Percentiles rank a stretch among this genome's conserved stretches.
Conservation (phyloP, 208 protist genomes). For the Crithidia expoeki region DNA sequence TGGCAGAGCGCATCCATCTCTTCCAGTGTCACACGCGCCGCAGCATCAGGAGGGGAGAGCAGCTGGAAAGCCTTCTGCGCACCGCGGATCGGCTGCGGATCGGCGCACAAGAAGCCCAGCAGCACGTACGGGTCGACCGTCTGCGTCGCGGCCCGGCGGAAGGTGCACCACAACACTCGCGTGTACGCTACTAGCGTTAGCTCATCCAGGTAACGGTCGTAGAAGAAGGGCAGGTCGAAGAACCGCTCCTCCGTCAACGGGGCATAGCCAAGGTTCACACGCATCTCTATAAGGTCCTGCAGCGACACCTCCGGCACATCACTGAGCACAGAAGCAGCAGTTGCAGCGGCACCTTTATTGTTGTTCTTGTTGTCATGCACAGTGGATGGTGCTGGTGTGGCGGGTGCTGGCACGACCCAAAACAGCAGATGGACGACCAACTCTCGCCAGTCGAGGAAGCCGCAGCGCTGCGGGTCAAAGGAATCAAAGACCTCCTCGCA, state of each 20-base stretch:
- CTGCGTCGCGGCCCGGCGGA: slow-evolving; percentile 38
- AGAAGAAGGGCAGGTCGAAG: slow-evolving; percentile 67
- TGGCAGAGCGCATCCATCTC: slow-evolving; percentile 47
- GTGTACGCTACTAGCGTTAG: slow-evolving; percentile 65
- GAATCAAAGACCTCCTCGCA: slow-evolving; percentile 57
- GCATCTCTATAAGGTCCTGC: slow-evolving; percentile 54
- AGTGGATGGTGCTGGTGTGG: background rate
- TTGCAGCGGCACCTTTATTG: background rate
- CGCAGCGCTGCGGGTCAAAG: slow-evolving; percentile 65
- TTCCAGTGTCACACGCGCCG: slow-evolving; percentile 31
- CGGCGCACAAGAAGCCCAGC: slow-evolving; percentile 76
- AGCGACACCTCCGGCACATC: slow-evolving; percentile 58
- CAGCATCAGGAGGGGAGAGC: slow-evolving; percentile 27
- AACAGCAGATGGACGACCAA: slow-evolving; percentile 85
- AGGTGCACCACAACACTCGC: slow-evolving; percentile 74
- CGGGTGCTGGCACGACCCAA: slow-evolving; percentile 54
- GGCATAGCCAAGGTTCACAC: slow-evolving; percentile 40
- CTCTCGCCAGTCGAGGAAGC: slow-evolving; percentile 87
- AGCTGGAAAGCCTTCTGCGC: slow-evolving; percentile 85
- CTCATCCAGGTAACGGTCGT: slow-evolving; percentile 47
- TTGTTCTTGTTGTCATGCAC: slow-evolving; percentile 9
- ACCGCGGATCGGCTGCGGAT: slow-evolving; percentile 81
- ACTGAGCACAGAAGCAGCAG: slow-evolving; percentile 14
- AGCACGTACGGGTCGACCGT: slow-evolving; percentile 56
- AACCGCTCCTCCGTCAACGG: slow-evolving; percentile 59